These are phyloP conservation scores for Penicillium egyptiacum DNA, from an alignment of 495 filamentous ascomycete genomes.

Conservation along the genomic window DNA sequence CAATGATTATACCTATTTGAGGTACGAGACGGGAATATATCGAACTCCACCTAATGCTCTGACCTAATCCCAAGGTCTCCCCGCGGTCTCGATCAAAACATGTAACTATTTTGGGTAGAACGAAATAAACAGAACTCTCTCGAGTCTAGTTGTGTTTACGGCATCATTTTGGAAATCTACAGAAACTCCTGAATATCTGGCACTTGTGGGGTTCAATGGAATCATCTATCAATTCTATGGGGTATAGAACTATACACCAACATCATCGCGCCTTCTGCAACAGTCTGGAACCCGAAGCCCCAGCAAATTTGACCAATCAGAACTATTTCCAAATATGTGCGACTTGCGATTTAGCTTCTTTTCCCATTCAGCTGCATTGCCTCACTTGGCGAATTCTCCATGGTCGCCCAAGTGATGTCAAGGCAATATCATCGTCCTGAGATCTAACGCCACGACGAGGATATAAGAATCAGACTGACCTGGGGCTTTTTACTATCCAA, in stretches of 20 bases:
- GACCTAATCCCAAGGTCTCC: no score
- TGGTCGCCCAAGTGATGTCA: conserved; percentile 21
- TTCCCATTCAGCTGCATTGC: conserved; percentile 9
- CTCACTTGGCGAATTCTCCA: conserved; percentile 13
- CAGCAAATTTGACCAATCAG: conserved; percentile 10
- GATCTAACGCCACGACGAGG: conserved; percentile 12
- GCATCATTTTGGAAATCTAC: background rate
- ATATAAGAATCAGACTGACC: conserved; percentile 12
- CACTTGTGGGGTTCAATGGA: background rate
- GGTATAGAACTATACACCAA: background rate
- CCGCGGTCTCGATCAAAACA: no score
- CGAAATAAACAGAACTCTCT: background rate
- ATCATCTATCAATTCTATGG: background rate
- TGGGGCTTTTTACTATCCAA: background rate
- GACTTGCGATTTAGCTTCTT: background rate
- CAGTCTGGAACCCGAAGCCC: conserved; percentile 14
- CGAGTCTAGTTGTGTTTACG: background rate
- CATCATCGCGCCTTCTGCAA: conserved; percentile 21
- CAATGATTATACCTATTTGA: background rate
- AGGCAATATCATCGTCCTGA: conserved; percentile 12
- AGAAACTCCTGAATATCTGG: background rate
- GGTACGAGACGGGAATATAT: background rate
- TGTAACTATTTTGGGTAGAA: no score
- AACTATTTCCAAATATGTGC: background rate
- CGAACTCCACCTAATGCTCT: background rate